Base-by-base conservation (phyloP, 2,329 filamentous ascomycete genomes). In the Colletotrichum kahawae region DNA sequence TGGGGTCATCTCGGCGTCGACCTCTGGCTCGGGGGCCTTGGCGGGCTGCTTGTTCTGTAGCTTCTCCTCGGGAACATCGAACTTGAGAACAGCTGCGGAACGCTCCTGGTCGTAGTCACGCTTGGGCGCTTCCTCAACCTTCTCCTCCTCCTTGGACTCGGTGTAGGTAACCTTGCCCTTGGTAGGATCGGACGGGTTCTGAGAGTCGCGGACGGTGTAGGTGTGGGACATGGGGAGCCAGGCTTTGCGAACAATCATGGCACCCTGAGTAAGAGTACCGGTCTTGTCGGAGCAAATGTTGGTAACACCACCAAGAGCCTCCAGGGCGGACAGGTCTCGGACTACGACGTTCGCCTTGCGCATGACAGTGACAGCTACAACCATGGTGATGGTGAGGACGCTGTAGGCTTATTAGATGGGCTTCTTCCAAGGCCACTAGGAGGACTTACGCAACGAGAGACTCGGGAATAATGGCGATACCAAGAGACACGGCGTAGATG, bases 271-370 rank as follows among this genome's bases (percentile, higher is more conserved):
- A 16, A 93, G 84, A 1, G 93, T 95, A 16, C 93, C 93, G 0
- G 93, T 94, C 83, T 94, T 94, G 84, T 94, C 93, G 29, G 92
- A 94, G 83, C 93, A 94, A 79, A 94, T 93, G 80, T 93, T 92
- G 71, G 92, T 94, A 29, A 94, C 92, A 57, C 91, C 92, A 14
- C 93, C 93, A 3, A 95, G 88, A 14, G 92, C 92, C 79, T 95
- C 93, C 0, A 94, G 87, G 0, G 92, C 91, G 5, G 91, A 91
- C 57, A 94, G 86, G 79, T 93, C 92, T 77, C 91, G 88, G 33
- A 93, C 90, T 68, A 93, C 90, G 56, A 93, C 91, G 76, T 93
- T 90, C 43, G 90, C 87, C 80, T 92, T 90, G 74, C 90, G 88
- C 91, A 93, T 93, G 51, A 90, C 89, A 62, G 90, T 92, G 12